Base-by-base conservation (phyloP, 345 rosid genomes). In the Salix suchowensis region DNA sequence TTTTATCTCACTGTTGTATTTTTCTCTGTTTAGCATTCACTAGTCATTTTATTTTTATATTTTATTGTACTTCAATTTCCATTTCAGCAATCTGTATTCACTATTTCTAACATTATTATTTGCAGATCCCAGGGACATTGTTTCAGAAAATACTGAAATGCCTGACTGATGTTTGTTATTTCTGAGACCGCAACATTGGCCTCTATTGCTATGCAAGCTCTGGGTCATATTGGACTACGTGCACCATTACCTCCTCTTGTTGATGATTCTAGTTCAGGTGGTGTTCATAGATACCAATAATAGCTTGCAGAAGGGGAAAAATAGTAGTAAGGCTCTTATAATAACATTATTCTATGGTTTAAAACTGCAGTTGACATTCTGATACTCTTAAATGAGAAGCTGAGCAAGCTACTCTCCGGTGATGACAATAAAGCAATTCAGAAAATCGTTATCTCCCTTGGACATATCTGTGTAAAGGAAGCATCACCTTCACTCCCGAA, bases 131-230 rank as follows among this genome's bases (percentile, higher is more conserved):
- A 23, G 91, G 88, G 75, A 74, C 87, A 80, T 78, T 88, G 79
- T 80, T 87, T 80, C 96, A 85, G 82, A 87, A 68, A 74, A 79
- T 90, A 48, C 88, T 95, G 72, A 90, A 82, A 86, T 88, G 89
- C 82, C 84, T 95, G 78, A 88, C 86, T 73, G 88, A 81, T 67
- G 82, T 88, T 88, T 80, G 98, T 88, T 67, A 88, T 84, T 54
- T 86, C 89, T 75, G 97, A 92, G 82, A 82, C 87, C 68, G 89
- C 91, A 66, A 85, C 85, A 69, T 84, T 95, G 81, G 93, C 97
- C 70, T 93, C 97, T 72, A 86, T 88, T 83, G 95, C 97, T 66
- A 91, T 95, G 97, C 90, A 95, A 93, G 97, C 97, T 70, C 83
- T 95, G 70, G 98, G 98, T 72, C 98, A 95, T 84, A 89, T 93